Conservation (phyloP, 2,329 filamentous ascomycete genomes). For the Apiospora rasikravindrae region DNA sequence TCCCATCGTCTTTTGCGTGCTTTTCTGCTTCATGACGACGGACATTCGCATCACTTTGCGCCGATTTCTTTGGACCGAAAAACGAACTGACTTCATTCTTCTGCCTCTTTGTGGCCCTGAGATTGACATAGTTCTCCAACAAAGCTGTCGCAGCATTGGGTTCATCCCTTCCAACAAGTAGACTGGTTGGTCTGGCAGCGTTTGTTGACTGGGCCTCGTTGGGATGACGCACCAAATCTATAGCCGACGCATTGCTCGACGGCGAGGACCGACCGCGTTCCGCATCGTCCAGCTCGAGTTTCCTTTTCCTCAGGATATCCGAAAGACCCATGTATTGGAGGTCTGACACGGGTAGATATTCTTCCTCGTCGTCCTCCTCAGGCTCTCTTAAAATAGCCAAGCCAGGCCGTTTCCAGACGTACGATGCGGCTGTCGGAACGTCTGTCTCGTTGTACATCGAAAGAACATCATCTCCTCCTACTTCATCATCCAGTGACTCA, state of each 20-base stretch:
- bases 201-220: slow-evolving; percentile 25
- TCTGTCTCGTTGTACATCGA: slow-evolving; percentile 19
- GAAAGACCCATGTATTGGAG: too few relatives aligned
- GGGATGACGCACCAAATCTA: slow-evolving; percentile 19
- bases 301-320: slow-evolving; percentile 34
- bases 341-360: slow-evolving; percentile 16
- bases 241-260: background rate
- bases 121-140: slow-evolving; percentile 35
- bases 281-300: slow-evolving; percentile 23
- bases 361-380: slow-evolving; percentile 29
- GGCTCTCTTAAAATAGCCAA: slow-evolving; percentile 36
- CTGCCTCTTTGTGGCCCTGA: slow-evolving; percentile 34
- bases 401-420: slow-evolving; percentile 38
- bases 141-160: slow-evolving; percentile 32
- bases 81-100: slow-evolving; percentile 35
- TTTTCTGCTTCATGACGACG: background rate
- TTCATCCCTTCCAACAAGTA: slow-evolving; percentile 32
- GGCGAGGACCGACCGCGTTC: background rate
- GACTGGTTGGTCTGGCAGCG: slow-evolving; percentile 17
- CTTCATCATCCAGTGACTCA: slow-evolving; percentile 31
- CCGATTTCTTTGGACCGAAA: slow-evolving; percentile 26
- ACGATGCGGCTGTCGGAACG: slow-evolving; percentile 32
- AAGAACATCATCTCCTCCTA: slow-evolving; percentile 19
- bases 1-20: background rate
- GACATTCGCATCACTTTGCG: background rate